Evolutionary conservation across 176 grass and related monocot species (phyloP).

Genomic region (Typha latifolia): DNA sequence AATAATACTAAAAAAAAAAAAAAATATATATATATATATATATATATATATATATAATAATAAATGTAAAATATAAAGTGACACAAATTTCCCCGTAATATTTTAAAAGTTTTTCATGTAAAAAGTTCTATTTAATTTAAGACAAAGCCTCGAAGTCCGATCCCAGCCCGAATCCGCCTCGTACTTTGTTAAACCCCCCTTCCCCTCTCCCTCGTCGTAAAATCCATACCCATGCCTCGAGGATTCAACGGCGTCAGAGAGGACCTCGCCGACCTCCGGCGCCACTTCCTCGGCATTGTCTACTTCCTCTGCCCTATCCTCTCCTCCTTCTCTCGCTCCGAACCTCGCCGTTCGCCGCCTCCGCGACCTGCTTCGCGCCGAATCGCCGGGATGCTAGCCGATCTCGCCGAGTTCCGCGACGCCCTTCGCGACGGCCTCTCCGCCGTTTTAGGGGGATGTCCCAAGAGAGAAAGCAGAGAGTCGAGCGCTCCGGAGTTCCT

Average conservation of each 20-base stretch:
- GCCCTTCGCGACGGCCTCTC: constrained; percentile 50
- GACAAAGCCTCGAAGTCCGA: too few relatives aligned
- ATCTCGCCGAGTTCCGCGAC: constrained; percentile 76
- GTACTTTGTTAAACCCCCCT: too few relatives aligned
- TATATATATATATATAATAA: too few relatives aligned
- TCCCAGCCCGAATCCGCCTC: too few relatives aligned
- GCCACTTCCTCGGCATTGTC: constrained; percentile 77
- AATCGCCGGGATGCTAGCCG: constrained; percentile 62
- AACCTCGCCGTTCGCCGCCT: constrained; percentile 31
- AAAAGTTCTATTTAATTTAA: too few relatives aligned
- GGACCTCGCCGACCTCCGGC: constrained; percentile 83
- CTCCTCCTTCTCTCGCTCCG: constrained; percentile 33
- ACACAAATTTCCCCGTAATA: too few relatives aligned
- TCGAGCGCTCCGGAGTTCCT: neutral
- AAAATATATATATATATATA: too few relatives aligned
- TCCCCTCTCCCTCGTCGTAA: too few relatives aligned
- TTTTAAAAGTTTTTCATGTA: too few relatives aligned
- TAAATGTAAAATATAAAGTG: too few relatives aligned
- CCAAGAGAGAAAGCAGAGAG: neutral
- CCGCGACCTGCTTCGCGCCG: constrained; percentile 24
- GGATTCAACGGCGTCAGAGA: constrained; percentile 78
- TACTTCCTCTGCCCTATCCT: constrained; percentile 79
- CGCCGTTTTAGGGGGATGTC: constrained; percentile 13
- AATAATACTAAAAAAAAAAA: too few relatives aligned
- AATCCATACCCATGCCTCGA: constrained; percentile 39